Conservation (phyloP, 116 monocot species). For the Dioscorea cayenensis region DNA sequence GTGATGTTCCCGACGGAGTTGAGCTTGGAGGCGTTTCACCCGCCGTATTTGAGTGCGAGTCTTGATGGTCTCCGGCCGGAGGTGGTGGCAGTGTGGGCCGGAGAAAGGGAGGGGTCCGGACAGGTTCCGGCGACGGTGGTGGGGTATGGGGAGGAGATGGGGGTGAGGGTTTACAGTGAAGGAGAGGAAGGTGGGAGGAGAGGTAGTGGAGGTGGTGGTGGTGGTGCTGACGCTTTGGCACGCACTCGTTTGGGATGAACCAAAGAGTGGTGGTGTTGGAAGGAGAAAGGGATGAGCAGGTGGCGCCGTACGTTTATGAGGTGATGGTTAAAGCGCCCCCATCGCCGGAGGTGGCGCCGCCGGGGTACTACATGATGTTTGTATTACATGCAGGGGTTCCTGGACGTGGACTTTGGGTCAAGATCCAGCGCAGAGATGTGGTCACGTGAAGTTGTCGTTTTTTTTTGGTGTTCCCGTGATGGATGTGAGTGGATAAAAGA, state of each 20-base stretch:
- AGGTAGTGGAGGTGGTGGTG: constrained; percentile 28
- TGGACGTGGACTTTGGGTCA: constrained; percentile 25
- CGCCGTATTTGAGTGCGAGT: constrained; percentile 34
- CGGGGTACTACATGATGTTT: constrained; percentile 32
- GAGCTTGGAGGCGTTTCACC: constrained; percentile 53
- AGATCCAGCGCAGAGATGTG: neutral
- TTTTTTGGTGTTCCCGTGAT: neutral
- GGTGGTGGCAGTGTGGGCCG: neutral
- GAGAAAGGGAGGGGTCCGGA: neutral
- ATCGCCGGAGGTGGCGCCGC: constrained; percentile 14
- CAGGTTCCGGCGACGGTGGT: neutral
- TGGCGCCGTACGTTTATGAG: constrained; percentile 3
- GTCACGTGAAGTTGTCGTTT: neutral
- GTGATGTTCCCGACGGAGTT: constrained; percentile 55
- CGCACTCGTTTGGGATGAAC: constrained; percentile 62
- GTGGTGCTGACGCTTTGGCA: constrained; percentile 47
- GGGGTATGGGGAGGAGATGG: constrained; percentile 23
- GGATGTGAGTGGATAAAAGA: no score
- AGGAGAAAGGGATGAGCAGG: constrained; percentile 3
- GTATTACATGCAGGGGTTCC: constrained; percentile 18
- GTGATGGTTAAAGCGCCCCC: constrained; percentile 12
- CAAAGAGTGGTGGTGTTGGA: constrained; percentile 46
- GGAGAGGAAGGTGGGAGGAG: neutral
- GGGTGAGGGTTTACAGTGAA: constrained; percentile 22
- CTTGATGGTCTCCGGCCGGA: constrained; percentile 17